Conservation (phyloP, 768 basidiomycete species). For the Boletus reticulatus region DNA sequence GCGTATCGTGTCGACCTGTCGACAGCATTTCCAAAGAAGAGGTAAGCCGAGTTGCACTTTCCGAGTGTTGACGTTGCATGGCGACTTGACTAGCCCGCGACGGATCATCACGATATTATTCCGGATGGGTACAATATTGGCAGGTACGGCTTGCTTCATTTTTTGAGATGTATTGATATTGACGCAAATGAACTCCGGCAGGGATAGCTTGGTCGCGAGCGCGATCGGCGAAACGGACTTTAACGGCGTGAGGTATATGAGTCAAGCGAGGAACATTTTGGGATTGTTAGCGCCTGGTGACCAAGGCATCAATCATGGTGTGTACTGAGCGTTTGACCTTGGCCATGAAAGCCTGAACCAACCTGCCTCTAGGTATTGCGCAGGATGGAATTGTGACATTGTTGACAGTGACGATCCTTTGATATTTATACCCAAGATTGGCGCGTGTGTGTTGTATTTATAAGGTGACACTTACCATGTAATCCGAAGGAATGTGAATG, state of each 20-base stretch:
- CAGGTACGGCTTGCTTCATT: slow-evolving; percentile 22
- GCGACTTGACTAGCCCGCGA: slow-evolving; percentile 19
- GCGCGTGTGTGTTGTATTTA: too few species aligned
- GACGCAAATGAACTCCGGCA: neutral
- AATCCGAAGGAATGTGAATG: too few species aligned
- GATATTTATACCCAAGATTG: neutral
- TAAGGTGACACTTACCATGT: too few species aligned
- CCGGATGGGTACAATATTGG: slow-evolving; percentile 52
- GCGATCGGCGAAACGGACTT: neutral
- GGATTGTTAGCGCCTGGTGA: slow-evolving; percentile 54
- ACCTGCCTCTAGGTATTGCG: slow-evolving; percentile 37
- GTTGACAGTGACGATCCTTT: slow-evolving; percentile 48
- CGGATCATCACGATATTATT: slow-evolving; percentile 39
- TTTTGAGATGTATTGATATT: neutral
- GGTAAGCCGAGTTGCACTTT: slow-evolving; percentile 14
- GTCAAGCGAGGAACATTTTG: slow-evolving; percentile 43
- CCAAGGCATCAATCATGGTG: slow-evolving; percentile 51
- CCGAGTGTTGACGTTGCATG: neutral
- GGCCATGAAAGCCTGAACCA: too few species aligned
- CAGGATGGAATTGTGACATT: slow-evolving; percentile 55
- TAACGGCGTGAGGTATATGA: slow-evolving; percentile 9
- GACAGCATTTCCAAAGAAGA: slow-evolving; percentile 49
- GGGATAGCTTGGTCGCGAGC: neutral
- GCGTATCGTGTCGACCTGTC: neutral
- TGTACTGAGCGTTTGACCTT: neutral